These are phyloP conservation scores for Aleurites moluccanus DNA, from an alignment of 441 rosid species.

Conservation along the genomic window DNA sequence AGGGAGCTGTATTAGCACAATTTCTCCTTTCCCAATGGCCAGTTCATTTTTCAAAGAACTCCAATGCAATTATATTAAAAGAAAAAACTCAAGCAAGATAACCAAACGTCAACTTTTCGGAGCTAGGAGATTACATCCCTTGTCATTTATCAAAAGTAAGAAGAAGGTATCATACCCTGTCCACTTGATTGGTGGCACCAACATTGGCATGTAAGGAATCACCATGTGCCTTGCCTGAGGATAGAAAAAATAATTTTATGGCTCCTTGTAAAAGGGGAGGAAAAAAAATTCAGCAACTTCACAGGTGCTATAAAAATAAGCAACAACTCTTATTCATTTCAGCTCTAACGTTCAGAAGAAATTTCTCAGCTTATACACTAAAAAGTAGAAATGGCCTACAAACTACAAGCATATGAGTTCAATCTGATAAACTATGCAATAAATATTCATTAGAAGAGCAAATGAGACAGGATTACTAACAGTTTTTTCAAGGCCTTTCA, in stretches of 20 bases:
- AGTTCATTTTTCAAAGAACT: neutral
- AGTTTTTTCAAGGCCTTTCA: slow-evolving; percentile 80
- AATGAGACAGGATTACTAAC: slow-evolving; percentile 49
- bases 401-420: neutral
- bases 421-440: neutral
- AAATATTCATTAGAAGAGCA: neutral
- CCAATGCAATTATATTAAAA: neutral
- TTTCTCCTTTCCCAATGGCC: neutral
- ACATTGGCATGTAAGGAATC: slow-evolving; percentile 98
- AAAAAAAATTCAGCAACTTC: slow-evolving; percentile 10
- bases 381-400: neutral
- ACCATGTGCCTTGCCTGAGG: slow-evolving; percentile 90
- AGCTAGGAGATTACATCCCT: neutral
- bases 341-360: slow-evolving; percentile 12
- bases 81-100: neutral
- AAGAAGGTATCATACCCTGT: slow-evolving; percentile 54
- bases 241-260: slow-evolving; percentile 29
- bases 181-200: slow-evolving; percentile 96
- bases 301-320: neutral
- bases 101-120: neutral
- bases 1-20: neutral
- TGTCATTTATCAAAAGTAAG: slow-evolving; percentile 15
- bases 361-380: slow-evolving; percentile 10
- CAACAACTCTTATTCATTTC: neutral
- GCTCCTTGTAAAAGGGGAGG: slow-evolving; percentile 17